Percentiles rank a stretch among this genome's conserved stretches.
Evolutionary conservation across 2,329 filamentous ascomycete genomes (phyloP).

Genomic region (Akanthomyces muscarius): DNA sequence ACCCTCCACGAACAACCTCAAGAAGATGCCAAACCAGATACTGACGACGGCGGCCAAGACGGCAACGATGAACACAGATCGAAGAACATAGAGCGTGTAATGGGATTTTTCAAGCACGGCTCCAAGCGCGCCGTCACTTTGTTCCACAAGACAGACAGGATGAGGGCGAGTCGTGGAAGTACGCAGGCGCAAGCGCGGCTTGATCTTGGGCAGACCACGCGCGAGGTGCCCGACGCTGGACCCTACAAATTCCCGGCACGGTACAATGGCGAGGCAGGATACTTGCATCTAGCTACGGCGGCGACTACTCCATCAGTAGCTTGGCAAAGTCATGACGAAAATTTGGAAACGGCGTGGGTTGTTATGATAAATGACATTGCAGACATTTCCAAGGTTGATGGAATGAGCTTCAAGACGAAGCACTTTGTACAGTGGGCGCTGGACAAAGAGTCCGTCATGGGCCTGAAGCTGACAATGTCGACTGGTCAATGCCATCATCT

Average conservation of each 20-base stretch:
- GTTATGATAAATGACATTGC: not conserved
- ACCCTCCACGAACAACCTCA: not conserved
- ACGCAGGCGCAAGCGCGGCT: constrained; percentile 65
- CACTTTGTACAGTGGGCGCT: not conserved
- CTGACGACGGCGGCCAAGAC: not conserved
- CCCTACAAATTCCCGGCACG: constrained; percentile 72
- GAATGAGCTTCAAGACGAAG: not conserved
- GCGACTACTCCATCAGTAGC: not conserved
- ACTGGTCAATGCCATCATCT: constrained; percentile 1
- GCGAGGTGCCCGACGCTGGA: constrained; percentile 48
- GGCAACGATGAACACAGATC: constrained; percentile 48
- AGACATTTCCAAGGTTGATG: constrained; percentile 3
- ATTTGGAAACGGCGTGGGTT: not conserved
- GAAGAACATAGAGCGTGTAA: constrained; percentile 21
- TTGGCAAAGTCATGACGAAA: not conserved
- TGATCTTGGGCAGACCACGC: constrained; percentile 55
- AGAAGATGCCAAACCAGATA: not conserved
- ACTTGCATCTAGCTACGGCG: not conserved
- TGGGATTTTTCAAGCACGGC: constrained; percentile 1
- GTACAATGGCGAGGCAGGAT: constrained; percentile 65
- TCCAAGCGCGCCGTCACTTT: constrained; percentile 53
- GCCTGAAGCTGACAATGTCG: not conserved
- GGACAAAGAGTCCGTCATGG: constrained; percentile 1
- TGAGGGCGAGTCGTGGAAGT: constrained; percentile 47
- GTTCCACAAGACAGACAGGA: constrained; percentile 60